Evolutionary conservation across 345 rosid genomes (phyloP).

Genomic region (Lepidium africanum): DNA sequence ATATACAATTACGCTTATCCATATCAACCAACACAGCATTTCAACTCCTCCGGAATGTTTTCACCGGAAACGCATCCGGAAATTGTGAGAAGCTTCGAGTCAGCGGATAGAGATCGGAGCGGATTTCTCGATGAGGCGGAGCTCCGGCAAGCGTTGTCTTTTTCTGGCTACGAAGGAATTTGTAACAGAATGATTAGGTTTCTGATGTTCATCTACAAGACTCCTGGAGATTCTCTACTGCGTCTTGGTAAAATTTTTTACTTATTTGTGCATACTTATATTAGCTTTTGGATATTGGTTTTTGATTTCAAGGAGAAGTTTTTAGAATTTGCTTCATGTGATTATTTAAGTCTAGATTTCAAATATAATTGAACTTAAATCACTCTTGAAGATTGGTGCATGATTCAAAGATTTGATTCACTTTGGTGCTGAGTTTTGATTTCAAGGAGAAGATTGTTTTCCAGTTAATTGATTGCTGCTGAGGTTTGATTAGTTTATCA

Average conservation of each 20-base stretch:
- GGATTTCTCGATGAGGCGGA: constrained; percentile 62
- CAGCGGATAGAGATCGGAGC: constrained; percentile 55
- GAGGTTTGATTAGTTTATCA: background rate
- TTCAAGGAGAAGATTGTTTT: no score
- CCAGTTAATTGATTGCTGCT: background rate
- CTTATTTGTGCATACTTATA: background rate
- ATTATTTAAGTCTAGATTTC: background rate
- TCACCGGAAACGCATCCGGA: constrained; percentile 45
- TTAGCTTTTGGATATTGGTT: background rate
- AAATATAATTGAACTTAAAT: background rate
- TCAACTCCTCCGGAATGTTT: constrained; percentile 31
- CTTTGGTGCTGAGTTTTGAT: background rate
- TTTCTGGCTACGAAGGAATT: constrained; percentile 42
- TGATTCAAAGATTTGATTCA: background rate
- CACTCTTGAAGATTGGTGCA: background rate
- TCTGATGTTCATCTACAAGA: constrained; percentile 62
- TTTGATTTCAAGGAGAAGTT: background rate
- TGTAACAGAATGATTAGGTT: constrained; percentile 43
- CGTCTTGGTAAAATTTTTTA: constrained; percentile 35
- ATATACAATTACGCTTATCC: constrained; percentile 13
- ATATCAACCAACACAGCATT: constrained; percentile 15
- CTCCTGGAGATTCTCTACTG: constrained; percentile 35
- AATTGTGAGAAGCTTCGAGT: constrained; percentile 47
- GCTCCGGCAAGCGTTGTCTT: constrained; percentile 48
- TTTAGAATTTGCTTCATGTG: background rate